Percentiles rank a stretch among this genome's conserved stretches.
phyloP scores from a whole-genome alignment of 2,329 filamentous ascomycete species.

The Shiraia bambusicola region DNA sequence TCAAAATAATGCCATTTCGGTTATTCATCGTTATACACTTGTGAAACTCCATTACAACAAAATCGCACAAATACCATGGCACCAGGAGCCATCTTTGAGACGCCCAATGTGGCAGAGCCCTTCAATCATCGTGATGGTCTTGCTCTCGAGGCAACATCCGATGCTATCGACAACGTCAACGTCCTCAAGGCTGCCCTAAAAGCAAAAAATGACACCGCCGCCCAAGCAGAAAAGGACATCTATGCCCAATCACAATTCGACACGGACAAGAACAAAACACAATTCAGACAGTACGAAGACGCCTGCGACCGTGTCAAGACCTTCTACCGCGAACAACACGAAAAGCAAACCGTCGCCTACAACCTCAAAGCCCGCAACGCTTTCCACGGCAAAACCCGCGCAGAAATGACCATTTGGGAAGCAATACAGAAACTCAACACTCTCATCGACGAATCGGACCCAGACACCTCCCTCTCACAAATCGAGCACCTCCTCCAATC shows the following conservation, averaged over 20 bases:
- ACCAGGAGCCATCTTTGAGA: conserved; percentile 48
- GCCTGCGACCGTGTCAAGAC: conserved; percentile 82
- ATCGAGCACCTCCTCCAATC: conserved; percentile 88
- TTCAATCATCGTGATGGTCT: conserved; percentile 57
- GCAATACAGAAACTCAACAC: conserved; percentile 92
- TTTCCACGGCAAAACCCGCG: conserved; percentile 67
- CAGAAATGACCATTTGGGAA: conserved; percentile 84
- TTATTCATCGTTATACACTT: conserved; percentile 3
- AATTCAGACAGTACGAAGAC: conserved; percentile 80
- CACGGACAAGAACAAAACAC: conserved; percentile 72
- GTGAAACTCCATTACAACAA: conserved; percentile 22
- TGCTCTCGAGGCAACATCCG: conserved; percentile 60
- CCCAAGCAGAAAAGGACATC: conserved; percentile 50
- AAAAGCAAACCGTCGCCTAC: conserved; percentile 77
- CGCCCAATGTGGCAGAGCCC: conserved; percentile 46
- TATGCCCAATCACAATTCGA: conserved; percentile 68
- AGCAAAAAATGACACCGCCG: conserved; percentile 50
- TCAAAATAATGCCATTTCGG: not conserved
- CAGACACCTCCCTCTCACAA: conserved; percentile 82
- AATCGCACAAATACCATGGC: conserved; percentile 42
- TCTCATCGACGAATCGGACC: conserved; percentile 86
- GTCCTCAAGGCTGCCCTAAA: conserved; percentile 59
- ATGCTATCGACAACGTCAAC: conserved; percentile 62
- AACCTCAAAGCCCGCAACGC: conserved; percentile 77
- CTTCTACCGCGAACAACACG: conserved; percentile 76